Conservation (phyloP, 371 early-diverging fungal genomes). For the Conidiobolus incongruus region DNA sequence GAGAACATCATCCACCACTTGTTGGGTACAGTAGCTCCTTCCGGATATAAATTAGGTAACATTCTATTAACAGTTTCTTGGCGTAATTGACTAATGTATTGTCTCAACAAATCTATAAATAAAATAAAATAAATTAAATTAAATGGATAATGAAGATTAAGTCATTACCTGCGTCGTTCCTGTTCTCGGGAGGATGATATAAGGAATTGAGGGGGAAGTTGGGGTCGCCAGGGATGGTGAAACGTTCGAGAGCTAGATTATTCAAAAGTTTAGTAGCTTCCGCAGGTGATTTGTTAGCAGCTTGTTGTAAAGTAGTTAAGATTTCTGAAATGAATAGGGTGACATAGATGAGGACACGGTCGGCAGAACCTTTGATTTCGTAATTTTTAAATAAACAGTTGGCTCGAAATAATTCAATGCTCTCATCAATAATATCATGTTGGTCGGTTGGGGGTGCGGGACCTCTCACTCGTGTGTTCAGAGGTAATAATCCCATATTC, state of each 20-base stretch:
- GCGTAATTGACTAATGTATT: constrained; percentile 73
- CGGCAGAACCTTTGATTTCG: constrained; percentile 85
- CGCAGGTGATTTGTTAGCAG: too few relatives aligned
- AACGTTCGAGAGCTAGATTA: constrained; percentile 66
- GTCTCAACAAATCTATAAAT: constrained; percentile 45
- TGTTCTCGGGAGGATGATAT: constrained; percentile 52
- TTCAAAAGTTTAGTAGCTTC: constrained; percentile 54
- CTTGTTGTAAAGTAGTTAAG: too few relatives aligned
- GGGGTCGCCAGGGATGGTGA: constrained; percentile 83
- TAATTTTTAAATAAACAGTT: constrained; percentile 95
- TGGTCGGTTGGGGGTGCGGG: constrained; percentile 47
- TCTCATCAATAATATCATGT: constrained; percentile 87
- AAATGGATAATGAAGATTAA: too few relatives aligned
- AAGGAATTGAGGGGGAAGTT: constrained; percentile 75
- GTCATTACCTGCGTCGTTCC: constrained; percentile 46
- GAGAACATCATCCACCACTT: constrained; percentile 98
- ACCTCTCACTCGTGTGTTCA: constrained; percentile 70
- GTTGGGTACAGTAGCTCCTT: constrained; percentile 47
- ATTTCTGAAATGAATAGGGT: constrained; percentile 82
- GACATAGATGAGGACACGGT: constrained; percentile 85
- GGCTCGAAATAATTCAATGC: constrained; percentile 76
- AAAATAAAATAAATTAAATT: not conserved
- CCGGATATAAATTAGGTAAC: constrained; percentile 50
- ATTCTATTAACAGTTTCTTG: constrained; percentile 68
- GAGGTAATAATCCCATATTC: constrained; percentile 67